Evolutionary conservation across 352 stramenopile genomes (phyloP), one percentile per base, ranked within the genome.

Genomic region (Pythium coloratum): DNA sequence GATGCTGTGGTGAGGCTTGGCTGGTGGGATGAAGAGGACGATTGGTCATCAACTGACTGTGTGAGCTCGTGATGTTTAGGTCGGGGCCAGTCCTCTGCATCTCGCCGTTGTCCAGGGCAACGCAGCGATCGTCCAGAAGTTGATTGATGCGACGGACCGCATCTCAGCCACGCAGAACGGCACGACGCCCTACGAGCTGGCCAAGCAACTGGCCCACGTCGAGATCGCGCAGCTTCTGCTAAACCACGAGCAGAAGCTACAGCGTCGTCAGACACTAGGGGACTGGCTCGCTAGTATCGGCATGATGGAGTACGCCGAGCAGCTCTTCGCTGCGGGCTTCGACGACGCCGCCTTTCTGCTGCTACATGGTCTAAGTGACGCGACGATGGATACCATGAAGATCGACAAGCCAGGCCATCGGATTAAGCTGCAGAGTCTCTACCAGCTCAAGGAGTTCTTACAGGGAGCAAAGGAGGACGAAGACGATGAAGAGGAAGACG

Each of bases 261-360:
- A 32, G 38, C 55, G 46, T 46, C 76, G 69, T 4, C 65, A 76
- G 20, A 69, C 82, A 40, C 73, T 95, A 50, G 66, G 70, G 14
- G 76, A 76, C 33, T 94, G 86, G 86, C 76, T 95, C 53, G 79
- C 81, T 26, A 83, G 74, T 20, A 91, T 95, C 38, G 84, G 84
- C 0, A 64, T 95, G 24, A 77, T 90, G 53, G 69, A 90, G 72
- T 91, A 93, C 61, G 70, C 77, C 0, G 28, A 64, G 0, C 55
- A 60, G 2, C 82, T 93, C 38, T 66, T 88, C 18, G 64, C 66
- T 26, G 79, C 85, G 0, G 86, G 86, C 5, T 91, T 86, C 28
- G 84, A 94, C 46, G 88, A 95, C 63, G 68, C 78, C 12, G 63
- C 68, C 3, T 95, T 93, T 49, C 34, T 94, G 26, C 67, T 88